Evolutionary conservation across 106 monocot species (phyloP), one percentile per base, ranked within the genome.

Genomic region (Dendrobium nobile): DNA sequence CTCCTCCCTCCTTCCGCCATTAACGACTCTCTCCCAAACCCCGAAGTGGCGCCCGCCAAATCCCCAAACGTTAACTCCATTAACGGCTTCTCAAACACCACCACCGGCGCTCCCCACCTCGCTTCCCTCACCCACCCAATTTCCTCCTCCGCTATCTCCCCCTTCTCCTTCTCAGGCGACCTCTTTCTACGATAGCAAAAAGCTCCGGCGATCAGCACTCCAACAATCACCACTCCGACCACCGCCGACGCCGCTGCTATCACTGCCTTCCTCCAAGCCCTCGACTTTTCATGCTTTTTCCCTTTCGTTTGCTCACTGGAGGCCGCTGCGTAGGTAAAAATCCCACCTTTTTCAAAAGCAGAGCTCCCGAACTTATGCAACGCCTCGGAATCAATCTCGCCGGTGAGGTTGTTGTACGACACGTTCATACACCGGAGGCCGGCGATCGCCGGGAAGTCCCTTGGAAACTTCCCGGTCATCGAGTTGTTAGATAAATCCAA

Each of bases 11-110:
- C 87, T 27, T 92, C 94, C 41, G 91, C 88, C 77, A 97, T 81
- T 87, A 88, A 87, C 28, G 92, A 87, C 85, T 94, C 97, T 67
- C 78, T 80, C 20, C 90, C 87, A 80, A 97, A 98, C 75, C 91
- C 88, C 4, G 98, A 92, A 31, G 98, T 92, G 5, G 95, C 91
- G 41, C 76, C 82, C 40, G 81, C 84, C 67, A 98, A 81, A 54
- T 95, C 98, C 11, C 87, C 79, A 73, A 95, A 95, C 3, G 87
- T 95, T 54, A 95, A 74, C 75, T 84, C 80, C 92, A 99, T 89
- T 77, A 99, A 77, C 61, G 98, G 98, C 84, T 93, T 92, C 88
- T 95, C 91, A 79, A 99, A 87, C 76, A 95, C 68, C 58, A 91
- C 87, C 80, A 95, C 95, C 73, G 89, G 84, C 47, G 93, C 85